Base-by-base conservation (phyloP, 2,329 filamentous ascomycete genomes). In the Hymenoscyphus fructigenus region DNA sequence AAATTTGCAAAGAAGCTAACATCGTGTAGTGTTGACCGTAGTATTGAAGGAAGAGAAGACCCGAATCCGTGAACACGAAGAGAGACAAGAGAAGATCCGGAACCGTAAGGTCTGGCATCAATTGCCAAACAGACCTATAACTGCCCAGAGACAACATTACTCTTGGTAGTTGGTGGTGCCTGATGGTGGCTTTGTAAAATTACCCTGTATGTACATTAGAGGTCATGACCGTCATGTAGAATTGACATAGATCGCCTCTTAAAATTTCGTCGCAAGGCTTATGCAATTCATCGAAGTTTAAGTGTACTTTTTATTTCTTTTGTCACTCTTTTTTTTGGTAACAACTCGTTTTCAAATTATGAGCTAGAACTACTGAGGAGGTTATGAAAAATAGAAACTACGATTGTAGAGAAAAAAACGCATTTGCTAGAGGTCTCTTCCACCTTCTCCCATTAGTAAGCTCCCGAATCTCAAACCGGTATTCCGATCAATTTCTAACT, bases 31-130 rank as follows among this genome's bases (percentile, higher is more conserved):
- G 69, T 85, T 97, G 66, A 88, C 89, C 0, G 80, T 99, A 41
- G 77, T 97, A 15, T 81, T 99, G 75, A 99, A 98, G 81, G 95
- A 99, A 76, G 93, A 98, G 78, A 91, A 90, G 78, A 97, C 95
- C 5, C 84, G 93, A 62, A 88, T 97, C 73, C 86, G 95, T 66
- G 85, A 93, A 75, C 86, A 90, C 74, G 83, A 91, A 64, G 93
- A 97, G 74, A 87, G 88, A 65, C 84, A 92, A 75, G 88, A 88
- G 71, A 94, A 92, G 81, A 84, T 90, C 76, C 83, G 85, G 62
- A 88, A 88, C 74, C 85, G 88, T 67, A 91, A 91, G 68, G 87
- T 94, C 17, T 97, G 94, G 94, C 85, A 91, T 14, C 92, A 93
- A 72, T 81, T 98, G 61, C 94, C 94, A 7, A 92, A 97, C 77